Evolutionary conservation across 306 rosid genomes (phyloP).

Genomic region (Phaseolus lunatus): DNA sequence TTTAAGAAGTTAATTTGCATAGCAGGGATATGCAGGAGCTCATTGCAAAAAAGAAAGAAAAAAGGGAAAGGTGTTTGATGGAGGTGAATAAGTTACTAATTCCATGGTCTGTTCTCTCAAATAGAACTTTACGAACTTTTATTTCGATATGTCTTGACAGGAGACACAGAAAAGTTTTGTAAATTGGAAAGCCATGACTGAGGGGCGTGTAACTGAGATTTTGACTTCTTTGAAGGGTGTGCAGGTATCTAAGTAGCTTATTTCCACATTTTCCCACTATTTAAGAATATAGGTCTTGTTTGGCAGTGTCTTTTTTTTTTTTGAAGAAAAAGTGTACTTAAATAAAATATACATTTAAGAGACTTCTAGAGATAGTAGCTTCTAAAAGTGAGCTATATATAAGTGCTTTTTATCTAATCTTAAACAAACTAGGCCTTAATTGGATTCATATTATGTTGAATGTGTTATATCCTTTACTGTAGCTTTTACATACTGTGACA

Average conservation of each 20-base stretch:
- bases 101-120: conserved; percentile 7
- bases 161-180: conserved; percentile 50
- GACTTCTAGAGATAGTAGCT: background rate
- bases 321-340: background rate
- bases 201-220: conserved; percentile 53
- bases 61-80: conserved; percentile 44
- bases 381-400: background rate
- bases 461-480: conserved; percentile 1
- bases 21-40: conserved; percentile 69
- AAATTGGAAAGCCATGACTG: conserved; percentile 61
- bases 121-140: conserved; percentile 27
- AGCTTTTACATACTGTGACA: conserved; percentile 41
- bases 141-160: conserved; percentile 39
- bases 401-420: background rate
- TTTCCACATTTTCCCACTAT: background rate
- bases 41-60: conserved; percentile 50
- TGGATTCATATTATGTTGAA: conserved; percentile 14
- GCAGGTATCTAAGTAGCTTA: conserved; percentile 54
- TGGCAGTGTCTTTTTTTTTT: background rate
- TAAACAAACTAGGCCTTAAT: background rate
- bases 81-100: conserved; percentile 50
- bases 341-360: background rate
- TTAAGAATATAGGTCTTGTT: conserved; percentile 1
- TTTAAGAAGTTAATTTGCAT: conserved; percentile 39
- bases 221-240: conserved; percentile 62